Evolutionary conservation across 192 early-diverging fungal genomes (phyloP), one percentile per base, ranked within the genome.

Genomic region (Umbelopsis isabellina): DNA sequence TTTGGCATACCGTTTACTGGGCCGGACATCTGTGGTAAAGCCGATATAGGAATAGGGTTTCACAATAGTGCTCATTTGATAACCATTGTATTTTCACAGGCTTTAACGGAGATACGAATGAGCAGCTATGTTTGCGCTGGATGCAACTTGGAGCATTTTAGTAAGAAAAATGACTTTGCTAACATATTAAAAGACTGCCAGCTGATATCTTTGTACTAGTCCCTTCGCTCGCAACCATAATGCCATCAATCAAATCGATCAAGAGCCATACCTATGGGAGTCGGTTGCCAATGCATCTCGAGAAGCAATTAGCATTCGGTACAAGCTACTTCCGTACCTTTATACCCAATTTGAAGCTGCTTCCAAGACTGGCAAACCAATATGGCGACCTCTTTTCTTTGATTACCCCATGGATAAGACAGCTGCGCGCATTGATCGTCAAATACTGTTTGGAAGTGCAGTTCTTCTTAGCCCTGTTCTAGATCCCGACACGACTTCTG

Each of bases 1-100:
- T 92, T 90, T 73, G 90, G 89, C 22, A 88, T 92, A 23, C 89
- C 88, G 0, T 87, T 88, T 72, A 80, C 85, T 9, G 91, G 91
- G n/a, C 74, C 91, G 5, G 91, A 92, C 69, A 87, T 92, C 35
- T 89, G 91, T 68, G 91, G 91, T 13, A 61, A 61, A 10, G 11
- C 27, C 13, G 5, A 35, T 30, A 33, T 12, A 41, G 1, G 10
- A 41, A 30, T 3, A 41, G 37, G 4, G 37, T 33, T 12, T 16
- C 9, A n/a, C 33, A n/a, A 15, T 10, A 61, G 0, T 16, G 30
- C 4, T 16, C 2, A 10, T 13, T 49, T 49, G 37, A 18, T 13
- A 13, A 61, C 12, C 27, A 30, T 37, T 11, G 33, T 16, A 61
- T 3, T 16, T 61, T 33, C 13, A 4, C 30, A 61, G 55, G 55